Evolutionary conservation across 148 eudicot genomes (phyloP).

Genomic region (Rhododendron griersonianum): DNA sequence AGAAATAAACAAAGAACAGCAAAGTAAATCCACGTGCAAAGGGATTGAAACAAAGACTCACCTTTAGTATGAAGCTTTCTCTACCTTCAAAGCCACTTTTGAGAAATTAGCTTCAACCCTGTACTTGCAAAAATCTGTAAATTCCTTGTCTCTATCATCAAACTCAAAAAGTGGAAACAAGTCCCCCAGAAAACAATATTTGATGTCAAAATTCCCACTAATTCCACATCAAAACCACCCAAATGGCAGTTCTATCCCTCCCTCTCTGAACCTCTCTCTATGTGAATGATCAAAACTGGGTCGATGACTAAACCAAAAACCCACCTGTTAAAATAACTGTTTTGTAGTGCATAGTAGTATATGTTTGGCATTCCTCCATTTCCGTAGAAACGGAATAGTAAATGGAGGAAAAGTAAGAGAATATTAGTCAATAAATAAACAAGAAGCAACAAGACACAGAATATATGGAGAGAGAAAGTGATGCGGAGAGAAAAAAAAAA

Average conservation of each 20-base stretch:
- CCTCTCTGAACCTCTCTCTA: constrained; percentile 6
- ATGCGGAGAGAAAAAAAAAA: no score
- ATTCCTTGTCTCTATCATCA: constrained; percentile 18
- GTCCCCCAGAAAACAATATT: constrained; percentile 7
- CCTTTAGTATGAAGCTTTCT: constrained; percentile 29
- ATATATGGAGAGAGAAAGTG: not conserved
- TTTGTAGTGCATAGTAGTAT: constrained; percentile 9
- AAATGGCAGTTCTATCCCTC: not conserved
- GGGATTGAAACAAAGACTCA: constrained; percentile 8
- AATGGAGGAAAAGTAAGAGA: constrained; percentile 30
- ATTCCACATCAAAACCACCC: constrained; percentile 4
- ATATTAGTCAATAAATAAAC: not conserved
- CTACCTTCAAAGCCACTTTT: constrained; percentile 22
- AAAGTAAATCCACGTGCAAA: constrained; percentile 18
- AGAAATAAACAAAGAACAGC: constrained; percentile 5
- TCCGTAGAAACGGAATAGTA: constrained; percentile 12
- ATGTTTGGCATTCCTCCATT: not conserved
- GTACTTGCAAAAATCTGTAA: constrained; percentile 16
- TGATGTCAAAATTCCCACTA: not conserved
- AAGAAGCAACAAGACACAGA: not conserved
- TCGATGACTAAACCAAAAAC: constrained; percentile 18
- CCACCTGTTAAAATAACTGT: constrained; percentile 22
- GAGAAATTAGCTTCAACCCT: constrained; percentile 13
- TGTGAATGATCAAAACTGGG: constrained; percentile 19
- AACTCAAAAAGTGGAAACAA: constrained; percentile 2